These are phyloP conservation scores for Komagataella kurtzmanii DNA, from an alignment of 805 yeast genomes.

Conservation along the genomic window DNA sequence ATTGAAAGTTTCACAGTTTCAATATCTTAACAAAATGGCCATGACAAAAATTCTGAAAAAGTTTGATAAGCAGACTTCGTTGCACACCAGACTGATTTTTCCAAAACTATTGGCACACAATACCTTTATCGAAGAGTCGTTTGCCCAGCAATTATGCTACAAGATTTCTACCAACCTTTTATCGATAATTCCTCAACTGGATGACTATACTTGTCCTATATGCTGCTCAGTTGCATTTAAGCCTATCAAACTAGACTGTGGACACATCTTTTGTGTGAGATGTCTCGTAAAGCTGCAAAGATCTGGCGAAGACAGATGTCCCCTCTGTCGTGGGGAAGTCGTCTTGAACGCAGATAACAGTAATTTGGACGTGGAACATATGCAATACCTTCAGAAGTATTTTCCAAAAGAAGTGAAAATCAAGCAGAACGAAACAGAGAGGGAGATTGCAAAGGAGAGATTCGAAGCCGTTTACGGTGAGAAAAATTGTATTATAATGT, in stretches of 20 bases:
- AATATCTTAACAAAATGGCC: constrained; percentile 49
- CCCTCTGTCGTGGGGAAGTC: constrained; percentile 47
- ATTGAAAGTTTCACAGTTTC: constrained; percentile 44
- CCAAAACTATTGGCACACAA: constrained; percentile 29
- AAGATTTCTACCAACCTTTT: constrained; percentile 42
- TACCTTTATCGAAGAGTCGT: constrained; percentile 31
- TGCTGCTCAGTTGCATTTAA: constrained; percentile 60
- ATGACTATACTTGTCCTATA: constrained; percentile 65
- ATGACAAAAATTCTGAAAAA: constrained; percentile 58
- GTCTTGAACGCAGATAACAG: constrained; percentile 43
- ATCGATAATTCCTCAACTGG: constrained; percentile 55
- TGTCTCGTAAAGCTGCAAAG: constrained; percentile 60
- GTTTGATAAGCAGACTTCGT: constrained; percentile 59
- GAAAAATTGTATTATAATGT: background rate
- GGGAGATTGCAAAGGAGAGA: constrained; percentile 30
- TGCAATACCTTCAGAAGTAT: constrained; percentile 38
- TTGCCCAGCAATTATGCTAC: constrained; percentile 40
- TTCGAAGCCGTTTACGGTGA: constrained; percentile 9
- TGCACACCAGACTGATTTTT: constrained; percentile 31
- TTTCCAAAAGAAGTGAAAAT: constrained; percentile 58
- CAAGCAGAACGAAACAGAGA: constrained; percentile 42
- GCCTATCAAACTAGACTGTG: constrained; percentile 52
- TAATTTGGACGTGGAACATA: constrained; percentile 42
- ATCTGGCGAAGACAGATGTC: constrained; percentile 45
- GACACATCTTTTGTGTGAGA: constrained; percentile 60